Evolutionary conservation across 2,329 filamentous ascomycete genomes (phyloP).

Genomic region (Fulvia fulva): DNA sequence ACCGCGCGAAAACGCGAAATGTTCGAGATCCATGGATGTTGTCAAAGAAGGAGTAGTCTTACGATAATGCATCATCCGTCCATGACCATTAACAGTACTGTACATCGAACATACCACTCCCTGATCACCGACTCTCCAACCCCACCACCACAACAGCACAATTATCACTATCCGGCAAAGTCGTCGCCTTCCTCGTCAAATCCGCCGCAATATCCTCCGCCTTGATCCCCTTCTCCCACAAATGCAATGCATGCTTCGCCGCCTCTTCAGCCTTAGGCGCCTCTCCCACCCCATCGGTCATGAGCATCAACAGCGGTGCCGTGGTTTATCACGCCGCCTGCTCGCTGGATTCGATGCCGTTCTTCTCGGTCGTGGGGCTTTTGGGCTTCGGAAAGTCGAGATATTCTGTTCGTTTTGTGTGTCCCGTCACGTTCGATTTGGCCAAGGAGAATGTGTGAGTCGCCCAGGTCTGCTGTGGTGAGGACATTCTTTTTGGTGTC

Average conservation of each 20-base stretch:
- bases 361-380: background rate
- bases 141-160: background rate
- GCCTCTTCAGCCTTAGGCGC: background rate
- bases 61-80: too few relatives aligned
- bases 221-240: background rate
- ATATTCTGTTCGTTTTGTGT: background rate
- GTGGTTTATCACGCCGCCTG: background rate
- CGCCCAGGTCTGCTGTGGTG: background rate
- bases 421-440: background rate
- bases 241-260: background rate
- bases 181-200: background rate
- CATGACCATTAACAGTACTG: too few relatives aligned
- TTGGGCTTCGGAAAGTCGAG: background rate
- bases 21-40: background rate
- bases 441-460: background rate
- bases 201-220: background rate
- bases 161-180: background rate
- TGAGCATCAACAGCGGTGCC: background rate
- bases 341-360: background rate
- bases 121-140: background rate
- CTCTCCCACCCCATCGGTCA: background rate
- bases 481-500: background rate
- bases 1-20: background rate
- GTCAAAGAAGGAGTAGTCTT: too few relatives aligned
- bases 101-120: background rate